phyloP scores from a whole-genome alignment of 2,329 filamentous ascomycete species.

The Acrocalymma vagum region DNA sequence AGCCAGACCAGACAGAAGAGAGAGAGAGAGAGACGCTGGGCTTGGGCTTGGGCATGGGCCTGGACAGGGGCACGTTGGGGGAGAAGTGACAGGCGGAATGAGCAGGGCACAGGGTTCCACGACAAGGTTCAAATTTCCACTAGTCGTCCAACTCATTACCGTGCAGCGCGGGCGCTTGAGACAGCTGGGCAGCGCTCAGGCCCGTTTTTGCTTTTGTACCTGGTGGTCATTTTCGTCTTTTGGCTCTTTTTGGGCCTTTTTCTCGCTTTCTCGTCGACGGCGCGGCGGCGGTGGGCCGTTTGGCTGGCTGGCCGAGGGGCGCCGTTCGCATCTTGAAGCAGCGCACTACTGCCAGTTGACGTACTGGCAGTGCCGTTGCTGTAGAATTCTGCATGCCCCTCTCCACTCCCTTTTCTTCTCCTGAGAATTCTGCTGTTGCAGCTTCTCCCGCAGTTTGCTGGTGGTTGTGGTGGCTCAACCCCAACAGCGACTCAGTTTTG shows the following conservation, averaged over 20 bases:
- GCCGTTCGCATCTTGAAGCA: not conserved
- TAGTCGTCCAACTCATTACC: slow-evolving; percentile 38
- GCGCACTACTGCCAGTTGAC: not conserved
- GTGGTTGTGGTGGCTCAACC: too few species aligned
- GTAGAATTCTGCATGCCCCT: too few species aligned
- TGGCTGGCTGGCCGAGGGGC: too few species aligned
- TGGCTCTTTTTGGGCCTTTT: not conserved
- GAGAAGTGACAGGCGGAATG: slow-evolving; percentile 23
- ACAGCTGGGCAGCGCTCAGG: slow-evolving; percentile 3
- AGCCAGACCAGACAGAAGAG: slow-evolving; percentile 24
- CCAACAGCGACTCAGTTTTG: too few species aligned
- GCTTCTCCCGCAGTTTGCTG: too few species aligned
- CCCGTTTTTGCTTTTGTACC: not conserved
- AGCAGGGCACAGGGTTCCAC: slow-evolving; percentile 24
- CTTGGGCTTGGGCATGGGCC: slow-evolving; percentile 20
- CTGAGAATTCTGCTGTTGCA: too few species aligned
- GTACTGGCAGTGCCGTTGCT: too few species aligned
- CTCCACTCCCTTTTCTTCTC: too few species aligned
- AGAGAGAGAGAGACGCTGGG: slow-evolving; percentile 21
- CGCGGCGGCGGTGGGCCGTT: slow-evolving; percentile 16
- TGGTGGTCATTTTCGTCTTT: not conserved
- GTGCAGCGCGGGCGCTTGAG: slow-evolving; percentile 28
- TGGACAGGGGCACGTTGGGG: too few species aligned
- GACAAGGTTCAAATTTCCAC: slow-evolving; percentile 27
- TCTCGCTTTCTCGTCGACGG: slow-evolving; percentile 1